Conservation (phyloP, 345 rosid genomes). For the Ceriops tagal region DNA sequence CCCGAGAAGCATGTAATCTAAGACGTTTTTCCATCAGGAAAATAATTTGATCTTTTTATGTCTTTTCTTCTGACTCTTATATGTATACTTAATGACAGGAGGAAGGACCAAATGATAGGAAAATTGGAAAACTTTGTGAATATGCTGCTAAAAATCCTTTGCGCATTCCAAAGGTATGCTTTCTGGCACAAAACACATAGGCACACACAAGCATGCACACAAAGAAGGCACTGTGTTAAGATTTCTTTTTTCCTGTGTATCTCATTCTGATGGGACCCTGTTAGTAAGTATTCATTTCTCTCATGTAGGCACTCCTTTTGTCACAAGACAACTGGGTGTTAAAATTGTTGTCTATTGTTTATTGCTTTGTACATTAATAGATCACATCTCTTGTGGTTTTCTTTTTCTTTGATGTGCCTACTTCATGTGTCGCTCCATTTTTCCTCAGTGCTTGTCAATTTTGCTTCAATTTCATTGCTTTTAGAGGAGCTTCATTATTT, state of each 20-base stretch:
- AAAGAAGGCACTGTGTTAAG: no score
- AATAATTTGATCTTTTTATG: not conserved
- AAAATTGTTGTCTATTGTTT: not conserved
- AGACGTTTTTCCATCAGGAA: not conserved
- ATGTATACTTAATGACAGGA: constrained; percentile 48
- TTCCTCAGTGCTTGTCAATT: not conserved
- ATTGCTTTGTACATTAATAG: constrained; percentile 3
- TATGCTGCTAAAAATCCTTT: constrained; percentile 88
- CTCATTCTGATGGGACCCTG: no score
- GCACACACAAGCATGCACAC: not conserved
- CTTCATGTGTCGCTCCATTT: not conserved
- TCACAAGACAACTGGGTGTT: no score
- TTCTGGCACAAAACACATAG: constrained; percentile 12
- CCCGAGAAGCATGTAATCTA: not conserved
- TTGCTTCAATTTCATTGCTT: not conserved
- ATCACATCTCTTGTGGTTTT: not conserved
- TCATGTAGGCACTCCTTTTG: no score
- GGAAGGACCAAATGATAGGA: constrained; percentile 87
- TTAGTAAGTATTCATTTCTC: no score
- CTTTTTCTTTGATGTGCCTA: not conserved
- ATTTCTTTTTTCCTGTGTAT: no score
- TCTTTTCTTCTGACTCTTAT: not conserved
- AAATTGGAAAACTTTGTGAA: constrained; percentile 89
- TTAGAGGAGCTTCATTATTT: not conserved
- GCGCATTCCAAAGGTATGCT: constrained; percentile 85